phyloP scores from a whole-genome alignment of 139 green algal species.

The Haematococcus lacustris region DNA sequence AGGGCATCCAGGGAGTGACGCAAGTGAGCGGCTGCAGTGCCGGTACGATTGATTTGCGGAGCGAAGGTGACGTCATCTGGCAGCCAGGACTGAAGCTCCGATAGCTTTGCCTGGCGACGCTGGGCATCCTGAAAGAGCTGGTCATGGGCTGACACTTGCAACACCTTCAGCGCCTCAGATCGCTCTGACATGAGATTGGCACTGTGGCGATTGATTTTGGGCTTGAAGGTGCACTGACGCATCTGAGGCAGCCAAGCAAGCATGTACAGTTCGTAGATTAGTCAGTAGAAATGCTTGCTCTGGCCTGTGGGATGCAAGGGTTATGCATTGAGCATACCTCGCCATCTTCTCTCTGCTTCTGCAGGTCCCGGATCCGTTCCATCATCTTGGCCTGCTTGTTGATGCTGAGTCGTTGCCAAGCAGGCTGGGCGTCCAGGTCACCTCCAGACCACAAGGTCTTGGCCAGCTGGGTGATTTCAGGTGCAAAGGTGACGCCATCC shows the following conservation, averaged over 20 bases:
- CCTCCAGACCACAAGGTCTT: constrained; percentile 28
- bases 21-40: constrained; percentile 18
- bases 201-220: constrained; percentile 50
- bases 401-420: constrained; percentile 30
- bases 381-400: constrained; percentile 32
- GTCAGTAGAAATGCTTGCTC: too few relatives aligned
- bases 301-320: background rate
- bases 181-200: constrained; percentile 57
- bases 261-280: background rate
- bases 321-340: constrained; percentile 9
- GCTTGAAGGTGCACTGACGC: constrained; percentile 65
- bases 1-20: constrained; percentile 19
- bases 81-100: constrained; percentile 27
- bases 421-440: constrained; percentile 14
- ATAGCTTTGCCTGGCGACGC: constrained; percentile 33
- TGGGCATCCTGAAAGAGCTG: constrained; percentile 68
- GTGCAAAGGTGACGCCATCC: constrained; percentile 37
- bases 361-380: constrained; percentile 29
- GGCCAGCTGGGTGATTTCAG: constrained; percentile 41
- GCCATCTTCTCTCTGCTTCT: constrained; percentile 24
- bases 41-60: constrained; percentile 39
- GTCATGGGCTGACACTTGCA: constrained; percentile 31
- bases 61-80: constrained; percentile 76
- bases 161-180: constrained; percentile 39
- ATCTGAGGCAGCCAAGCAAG: background rate